phyloP scores from a whole-genome alignment of 1,284 basidiomycete genomes.

The Moesziomyces sp. region DNA sequence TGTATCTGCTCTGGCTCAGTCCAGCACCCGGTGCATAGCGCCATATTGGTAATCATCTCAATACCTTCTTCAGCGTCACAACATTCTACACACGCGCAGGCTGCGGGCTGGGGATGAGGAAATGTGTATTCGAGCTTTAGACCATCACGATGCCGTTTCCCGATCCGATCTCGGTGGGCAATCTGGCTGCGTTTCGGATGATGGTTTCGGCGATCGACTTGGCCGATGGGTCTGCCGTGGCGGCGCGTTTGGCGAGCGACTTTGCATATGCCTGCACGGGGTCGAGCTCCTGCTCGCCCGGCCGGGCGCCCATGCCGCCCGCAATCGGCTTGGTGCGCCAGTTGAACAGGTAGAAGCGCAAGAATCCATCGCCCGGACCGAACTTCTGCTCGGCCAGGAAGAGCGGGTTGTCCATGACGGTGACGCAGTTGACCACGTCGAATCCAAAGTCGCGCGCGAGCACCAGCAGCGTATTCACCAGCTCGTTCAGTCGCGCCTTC shows the following conservation, averaged over 20 bases:
- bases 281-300: conserved; percentile 61
- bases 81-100: no score
- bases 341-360: conserved; percentile 84
- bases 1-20: conserved; percentile 58
- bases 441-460: conserved; percentile 83
- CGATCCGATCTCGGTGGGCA: conserved; percentile 50
- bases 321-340: conserved; percentile 61
- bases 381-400: conserved; percentile 86
- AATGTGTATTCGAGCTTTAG: conserved; percentile 8
- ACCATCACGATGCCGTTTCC: conserved; percentile 66
- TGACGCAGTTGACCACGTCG: conserved; percentile 95
- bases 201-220: conserved; percentile 32
- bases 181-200: conserved; percentile 15
- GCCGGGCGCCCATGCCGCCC: conserved; percentile 61
- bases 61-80: no score
- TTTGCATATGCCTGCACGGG: conserved; percentile 46
- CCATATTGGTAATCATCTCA: not conserved
- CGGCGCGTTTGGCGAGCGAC: conserved; percentile 12
- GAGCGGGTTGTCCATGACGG: conserved; percentile 89
- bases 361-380: conserved; percentile 85
- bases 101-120: no score
- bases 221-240: not conserved
- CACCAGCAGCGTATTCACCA: conserved; percentile 82
- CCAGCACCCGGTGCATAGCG: conserved; percentile 19
- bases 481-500: conserved; percentile 77